A percentile compares a stretch with the other conserved stretches of the same genome.
phyloP scores from a whole-genome alignment of 148 eudicot species.

The Oxyria digyna region DNA sequence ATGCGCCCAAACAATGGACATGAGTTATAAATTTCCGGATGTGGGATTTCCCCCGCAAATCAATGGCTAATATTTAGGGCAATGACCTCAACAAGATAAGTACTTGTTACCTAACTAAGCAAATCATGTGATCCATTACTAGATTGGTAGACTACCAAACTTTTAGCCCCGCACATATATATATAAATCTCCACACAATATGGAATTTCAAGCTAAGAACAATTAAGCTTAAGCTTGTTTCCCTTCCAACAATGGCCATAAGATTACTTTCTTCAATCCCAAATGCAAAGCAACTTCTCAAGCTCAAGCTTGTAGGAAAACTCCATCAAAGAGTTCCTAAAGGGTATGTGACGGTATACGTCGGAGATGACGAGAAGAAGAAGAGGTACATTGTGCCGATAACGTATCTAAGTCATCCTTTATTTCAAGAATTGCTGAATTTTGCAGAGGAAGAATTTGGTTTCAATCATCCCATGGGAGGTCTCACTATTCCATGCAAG shows the following conservation, averaged over 20 bases:
- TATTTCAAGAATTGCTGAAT: constrained; percentile 31
- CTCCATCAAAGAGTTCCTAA: constrained; percentile 36
- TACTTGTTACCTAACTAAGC: not conserved
- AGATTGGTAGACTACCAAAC: not conserved
- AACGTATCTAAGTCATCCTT: constrained; percentile 28
- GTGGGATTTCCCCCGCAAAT: too few species aligned
- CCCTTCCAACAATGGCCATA: constrained; percentile 3
- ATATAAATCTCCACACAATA: not conserved
- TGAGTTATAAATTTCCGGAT: too few species aligned
- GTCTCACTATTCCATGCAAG: constrained; percentile 38
- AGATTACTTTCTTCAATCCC: not conserved
- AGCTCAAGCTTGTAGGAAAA: not conserved
- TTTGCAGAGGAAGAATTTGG: constrained; percentile 57
- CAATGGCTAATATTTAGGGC: not conserved
- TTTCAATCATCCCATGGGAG: constrained; percentile 44
- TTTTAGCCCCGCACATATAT: not conserved
- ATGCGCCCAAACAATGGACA: too few species aligned
- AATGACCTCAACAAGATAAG: not conserved
- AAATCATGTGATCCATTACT: not conserved
- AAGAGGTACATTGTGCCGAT: constrained; percentile 39
- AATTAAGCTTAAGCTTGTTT: not conserved
- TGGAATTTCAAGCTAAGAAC: not conserved
- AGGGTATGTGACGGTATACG: constrained; percentile 47
- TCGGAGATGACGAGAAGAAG: constrained; percentile 24
- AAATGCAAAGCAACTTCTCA: not conserved